Evolutionary conservation across 805 yeast genomes (phyloP), one percentile per base, ranked within the genome.

Genomic region (Torulaspora indica): DNA sequence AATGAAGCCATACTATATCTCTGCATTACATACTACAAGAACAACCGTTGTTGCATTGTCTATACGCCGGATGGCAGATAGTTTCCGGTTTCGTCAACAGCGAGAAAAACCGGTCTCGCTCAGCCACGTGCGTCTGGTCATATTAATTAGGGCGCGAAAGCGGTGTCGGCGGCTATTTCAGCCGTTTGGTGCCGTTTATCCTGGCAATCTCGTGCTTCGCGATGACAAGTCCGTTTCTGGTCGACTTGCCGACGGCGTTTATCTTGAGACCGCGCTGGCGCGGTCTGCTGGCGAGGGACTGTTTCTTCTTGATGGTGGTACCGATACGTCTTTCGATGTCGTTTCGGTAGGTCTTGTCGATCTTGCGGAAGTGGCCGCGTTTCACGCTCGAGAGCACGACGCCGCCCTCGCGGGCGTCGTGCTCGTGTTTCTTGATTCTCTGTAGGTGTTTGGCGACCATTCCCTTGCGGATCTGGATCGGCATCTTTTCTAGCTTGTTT

Each of bases 361-460:
- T 67, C 51, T 76, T 72, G 55, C 93, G 71, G 44, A 82, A 69
- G 49, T 82, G 78, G 5, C 88, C 90, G 64, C 80, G 82, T 54
- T 72, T 74, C 22, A 74, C 79, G 56, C 76, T 81, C 3, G 95
- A 79, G 34, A 91, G 69, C n/a, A 93, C 75, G 43, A 91, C 85
- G 10, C 98, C 98, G 4, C 95, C 95, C 14, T 91, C 91, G 49
- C 71, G 75, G 6, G 98, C 97, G 40, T 86, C 89, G 40, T 73
- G 69, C 61, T 86, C 95, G 57, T 72, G 78, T 55, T 76, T 76
- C 18, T 68, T 60, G 14, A 78, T 76, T 51, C 79, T 76, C 15
- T 67, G 61, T 28, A 74, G 65, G 36, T 81, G 76, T 35, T 80
- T 74, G 28, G 71, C 67, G 20, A 86, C 70, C 82, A 90, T 84